Evolutionary conservation across 2,329 filamentous ascomycete genomes (phyloP), one percentile per base, ranked within the genome.

Genomic region (Venturia pyrina): DNA sequence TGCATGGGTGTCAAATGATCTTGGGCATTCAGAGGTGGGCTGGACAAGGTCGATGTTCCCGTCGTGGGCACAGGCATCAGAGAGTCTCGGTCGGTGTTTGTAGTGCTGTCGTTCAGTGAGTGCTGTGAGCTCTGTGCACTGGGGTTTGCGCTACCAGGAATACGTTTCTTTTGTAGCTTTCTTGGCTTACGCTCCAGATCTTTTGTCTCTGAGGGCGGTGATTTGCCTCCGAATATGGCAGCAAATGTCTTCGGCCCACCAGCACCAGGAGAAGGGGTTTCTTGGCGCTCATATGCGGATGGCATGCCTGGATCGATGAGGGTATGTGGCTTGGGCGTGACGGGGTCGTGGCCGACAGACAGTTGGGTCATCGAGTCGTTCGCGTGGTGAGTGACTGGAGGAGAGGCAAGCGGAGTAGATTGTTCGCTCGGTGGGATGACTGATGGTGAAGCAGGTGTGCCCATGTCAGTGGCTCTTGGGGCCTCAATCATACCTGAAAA

Each of bases 91-190:
- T 50, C 56, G 21, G 56, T 53, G 24, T 62, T 62, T 46, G 64
- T 43, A 17, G 43, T 40, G 50, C 62, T 46, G 44, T 62, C 81
- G 41, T 78, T 78, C n/a, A 96, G 79, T 8, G 93, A 97, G 19
- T 89, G 85, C 7, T 85, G 89, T 19, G 95, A 98, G 73, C 93
- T 97, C 69, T 96, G 92, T 0, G 93, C 93, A 73, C 93, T 97
- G 24, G 88, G 88, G 70, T 91, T 93, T 28, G 89, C 78, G 72
- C 90, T 91, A 53, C 87, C 88, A 0, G 90, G 88, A 65, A 89
- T 80, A n/a, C 87, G 83, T 76, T 91, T 96, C 81, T 98, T 98
- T 75, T 89, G 89, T 63, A 99, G 80, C 76, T 97, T 96, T 72
- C 96, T 97, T 0, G 64, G 64, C 28, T 53, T 44, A 19, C 48